These are phyloP conservation scores for Plasmodium knowlesi DNA, from an alignment of 169 alveolate species.

Conservation along the genomic window DNA sequence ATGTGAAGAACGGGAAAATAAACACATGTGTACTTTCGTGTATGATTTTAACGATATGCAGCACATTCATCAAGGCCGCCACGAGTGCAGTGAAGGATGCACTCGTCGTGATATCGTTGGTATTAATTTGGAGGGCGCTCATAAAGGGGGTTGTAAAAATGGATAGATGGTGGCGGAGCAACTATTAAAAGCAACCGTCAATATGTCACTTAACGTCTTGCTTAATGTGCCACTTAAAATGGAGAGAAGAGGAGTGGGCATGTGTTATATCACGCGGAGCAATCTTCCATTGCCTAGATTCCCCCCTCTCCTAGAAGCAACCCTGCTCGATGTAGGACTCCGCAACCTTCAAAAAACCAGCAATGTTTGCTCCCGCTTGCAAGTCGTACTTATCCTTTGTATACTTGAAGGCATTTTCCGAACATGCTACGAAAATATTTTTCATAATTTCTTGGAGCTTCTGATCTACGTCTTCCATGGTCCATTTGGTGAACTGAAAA, in stretches of 20 bases:
- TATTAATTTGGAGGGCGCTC: neutral
- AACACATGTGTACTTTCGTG: neutral
- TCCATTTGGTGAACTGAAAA: conserved; percentile 84
- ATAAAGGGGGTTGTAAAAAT: neutral
- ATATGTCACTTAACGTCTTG: neutral
- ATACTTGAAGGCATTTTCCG: conserved; percentile 79
- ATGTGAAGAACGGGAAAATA: neutral
- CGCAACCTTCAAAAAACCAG: conserved; percentile 90
- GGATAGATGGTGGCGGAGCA: neutral
- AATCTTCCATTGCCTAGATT: neutral
- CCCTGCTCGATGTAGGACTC: conserved; percentile 88
- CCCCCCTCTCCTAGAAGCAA: conserved; percentile 1
- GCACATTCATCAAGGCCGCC: neutral
- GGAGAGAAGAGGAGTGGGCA: neutral
- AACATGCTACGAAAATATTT: conserved; percentile 80
- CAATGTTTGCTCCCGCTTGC: conserved; percentile 90
- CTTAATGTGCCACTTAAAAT: neutral
- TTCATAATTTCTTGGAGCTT: conserved; percentile 84
- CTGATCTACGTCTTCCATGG: conserved; percentile 84
- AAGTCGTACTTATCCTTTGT: conserved; percentile 81
- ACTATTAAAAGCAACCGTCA: neutral
- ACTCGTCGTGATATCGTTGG: neutral
- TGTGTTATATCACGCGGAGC: neutral
- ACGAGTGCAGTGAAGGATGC: neutral
- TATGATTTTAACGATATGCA: neutral